Base-by-base conservation (phyloP, 495 filamentous ascomycete species). In the Pseudoneurospora amorphoporcata region DNA sequence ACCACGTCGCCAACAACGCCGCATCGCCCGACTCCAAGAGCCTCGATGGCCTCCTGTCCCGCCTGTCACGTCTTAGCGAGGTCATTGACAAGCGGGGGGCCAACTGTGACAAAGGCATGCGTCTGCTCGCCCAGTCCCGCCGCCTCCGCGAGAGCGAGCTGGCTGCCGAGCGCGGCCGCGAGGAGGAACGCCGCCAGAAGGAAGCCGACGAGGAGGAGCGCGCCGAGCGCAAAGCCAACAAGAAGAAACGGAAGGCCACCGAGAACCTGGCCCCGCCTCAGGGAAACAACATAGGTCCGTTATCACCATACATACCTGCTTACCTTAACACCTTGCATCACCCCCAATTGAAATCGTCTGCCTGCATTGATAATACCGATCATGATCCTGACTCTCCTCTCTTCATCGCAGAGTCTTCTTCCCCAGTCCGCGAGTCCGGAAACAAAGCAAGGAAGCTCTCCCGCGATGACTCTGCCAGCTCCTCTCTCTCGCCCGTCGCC, bases 11-110 rank as follows among this genome's bases (percentile, higher is more conserved):
- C 14, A 89, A 87, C 42, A 86, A 84, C 72, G 86, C 88, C 40
- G 82, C 85, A 5, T 94, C 93, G 39, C 93, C 93, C 42, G 90
- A 92, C 76, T 90, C 92, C 10, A 90, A 88, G 73, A 89, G 88
- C 65, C 85, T 97, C 70, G 90, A 92, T 70, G 85, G 84, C 35
- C 82, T 97, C 69, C 83, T 90, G 42, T 86, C 88, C 4, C 87
- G 92, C 70, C 84, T 96, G 35, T 89, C 89, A 72, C 84, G 83
- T 29, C 83, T 95, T 19, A 84, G 86, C 77, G 85, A 90, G 32
- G 82, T 91, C 71, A 90, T 92, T 19, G 89, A 92, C 72, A 82
- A 84, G 39, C 84, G 91, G 10, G 87, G 87, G 4, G 82, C 83
- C 19, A 81, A 86, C 53, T 93, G 90, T 80, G 91, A 94, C 79